phyloP scores from a whole-genome alignment of 345 rosid species.

The Lumnitzera littorea region DNA sequence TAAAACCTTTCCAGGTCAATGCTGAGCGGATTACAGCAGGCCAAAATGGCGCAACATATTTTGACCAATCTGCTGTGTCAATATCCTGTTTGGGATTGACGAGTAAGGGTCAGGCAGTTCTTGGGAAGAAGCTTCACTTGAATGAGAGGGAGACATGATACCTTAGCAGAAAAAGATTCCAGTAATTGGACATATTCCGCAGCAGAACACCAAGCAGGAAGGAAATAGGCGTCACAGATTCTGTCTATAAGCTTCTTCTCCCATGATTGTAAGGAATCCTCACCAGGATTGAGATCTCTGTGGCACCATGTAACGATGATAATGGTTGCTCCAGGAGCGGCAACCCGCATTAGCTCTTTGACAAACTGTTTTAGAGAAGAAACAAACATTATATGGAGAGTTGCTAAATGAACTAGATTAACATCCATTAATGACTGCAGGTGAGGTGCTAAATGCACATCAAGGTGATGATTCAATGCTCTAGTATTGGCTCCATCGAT shows the following conservation, averaged over 20 bases:
- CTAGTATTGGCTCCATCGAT: too few relatives aligned
- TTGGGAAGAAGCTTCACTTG: background rate
- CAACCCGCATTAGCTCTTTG: conserved; percentile 69
- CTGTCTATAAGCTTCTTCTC: conserved; percentile 51
- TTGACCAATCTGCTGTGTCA: conserved; percentile 81
- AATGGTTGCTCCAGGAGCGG: conserved; percentile 72
- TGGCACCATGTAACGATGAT: conserved; percentile 96
- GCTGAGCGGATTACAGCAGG: conserved; percentile 82
- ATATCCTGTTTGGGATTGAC: conserved; percentile 44
- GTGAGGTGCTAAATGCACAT: too few relatives aligned
- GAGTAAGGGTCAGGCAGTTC: background rate
- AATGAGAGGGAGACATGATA: conserved; percentile 9
- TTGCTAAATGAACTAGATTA: background rate
- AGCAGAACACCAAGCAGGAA: conserved; percentile 87
- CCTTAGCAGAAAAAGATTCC: conserved; percentile 49
- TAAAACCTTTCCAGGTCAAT: conserved; percentile 74
- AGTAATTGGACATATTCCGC: conserved; percentile 65
- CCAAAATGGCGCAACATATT: conserved; percentile 85
- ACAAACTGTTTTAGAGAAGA: conserved; percentile 42
- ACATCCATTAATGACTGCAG: too few relatives aligned
- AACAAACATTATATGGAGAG: background rate
- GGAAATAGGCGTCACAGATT: conserved; percentile 68
- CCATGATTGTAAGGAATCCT: conserved; percentile 63
- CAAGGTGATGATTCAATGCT: too few relatives aligned
- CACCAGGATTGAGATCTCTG: conserved; percentile 54